Conservation (phyloP, 78 protist species). For the slime mould (Dictyostelium discoideum) region DNA sequence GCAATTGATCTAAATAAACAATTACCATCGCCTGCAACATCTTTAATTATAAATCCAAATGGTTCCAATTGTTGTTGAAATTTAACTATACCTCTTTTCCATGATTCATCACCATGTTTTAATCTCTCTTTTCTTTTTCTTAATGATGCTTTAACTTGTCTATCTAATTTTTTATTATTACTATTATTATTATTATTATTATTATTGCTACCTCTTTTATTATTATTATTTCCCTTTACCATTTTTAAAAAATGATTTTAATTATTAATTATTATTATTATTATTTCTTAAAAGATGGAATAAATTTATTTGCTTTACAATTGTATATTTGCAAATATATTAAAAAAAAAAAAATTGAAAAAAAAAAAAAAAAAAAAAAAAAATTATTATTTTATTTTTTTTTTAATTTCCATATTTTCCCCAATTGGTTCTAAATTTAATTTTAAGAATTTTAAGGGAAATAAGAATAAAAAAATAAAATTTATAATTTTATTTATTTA, state of each 20-base stretch:
- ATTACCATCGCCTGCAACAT: constrained; percentile 90
- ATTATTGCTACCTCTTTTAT: neutral
- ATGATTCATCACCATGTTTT: constrained; percentile 79
- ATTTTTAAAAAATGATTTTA: neutral
- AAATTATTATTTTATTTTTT: too few species aligned
- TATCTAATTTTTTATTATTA: constrained; percentile 20
- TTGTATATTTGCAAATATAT: too few species aligned
- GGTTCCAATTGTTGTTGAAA: constrained; percentile 65
- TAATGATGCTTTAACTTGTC: constrained; percentile 34
- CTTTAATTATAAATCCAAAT: constrained; percentile 69
- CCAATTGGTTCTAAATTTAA: too few species aligned
- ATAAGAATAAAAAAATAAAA: too few species aligned
- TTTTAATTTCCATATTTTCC: neutral
- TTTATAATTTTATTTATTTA: too few species aligned
- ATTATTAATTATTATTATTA: too few species aligned
- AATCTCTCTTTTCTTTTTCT: constrained; percentile 27
- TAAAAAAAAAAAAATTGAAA: too few species aligned
- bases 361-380: too few species aligned
- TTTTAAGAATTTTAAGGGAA: neutral
- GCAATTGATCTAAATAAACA: constrained; percentile 84
- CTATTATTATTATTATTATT: neutral
- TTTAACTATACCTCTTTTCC: constrained; percentile 52
- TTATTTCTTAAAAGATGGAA: neutral
- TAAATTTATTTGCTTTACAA: too few species aligned
- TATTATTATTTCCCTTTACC: neutral